Evolutionary conservation across 345 rosid genomes (phyloP), one percentile per base, ranked within the genome.

Genomic region (Stellera chamaejasme): DNA sequence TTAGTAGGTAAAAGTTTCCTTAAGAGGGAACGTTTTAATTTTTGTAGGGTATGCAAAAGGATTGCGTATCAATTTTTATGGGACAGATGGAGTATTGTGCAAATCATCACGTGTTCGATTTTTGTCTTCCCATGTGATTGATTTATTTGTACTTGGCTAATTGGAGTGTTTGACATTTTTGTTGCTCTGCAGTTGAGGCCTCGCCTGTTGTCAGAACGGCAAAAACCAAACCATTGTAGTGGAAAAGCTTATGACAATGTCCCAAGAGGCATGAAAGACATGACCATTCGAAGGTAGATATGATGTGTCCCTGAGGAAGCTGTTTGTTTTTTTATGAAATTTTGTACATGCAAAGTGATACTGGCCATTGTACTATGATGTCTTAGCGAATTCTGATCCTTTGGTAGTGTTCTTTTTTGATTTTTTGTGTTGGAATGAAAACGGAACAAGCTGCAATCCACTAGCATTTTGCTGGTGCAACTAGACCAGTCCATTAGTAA

Each of bases 141-240:
- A 19, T 57, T 11, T 13, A 19, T 48, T 19, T 59, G 52, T 15
- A 36, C 49, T 59, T 11, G 52, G 19, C 12, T 27, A 10, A 27
- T 57, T 52, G 19, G 8, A 28, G 14, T 43, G 43, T 58, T 61
- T 60, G 69, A 44, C 62, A 41, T 62, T 61, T 36, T 27, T 5
- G 60, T 26, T 47, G 14, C 51, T 55, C 11, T 79, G 78, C 66
- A 90, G 97, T 68, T 79, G 71, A 82, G 75, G 58, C 82, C 84
- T 14, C 83, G 58, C 28, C 63, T 79, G 50, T 65, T 66, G 5
- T 68, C 75, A n/a, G 7, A 7, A 48, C 52, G 53, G 66, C 51
- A 48, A 45, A 45, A 13, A 44, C 25, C 10, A 19, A 19, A 19
- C 23, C 23, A 19, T 19, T 19, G 23, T 19, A 54, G 41, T 46